Evolutionary conservation across 257 asterid genomes (phyloP).

Genomic region (Solanum corneliomulleri): DNA sequence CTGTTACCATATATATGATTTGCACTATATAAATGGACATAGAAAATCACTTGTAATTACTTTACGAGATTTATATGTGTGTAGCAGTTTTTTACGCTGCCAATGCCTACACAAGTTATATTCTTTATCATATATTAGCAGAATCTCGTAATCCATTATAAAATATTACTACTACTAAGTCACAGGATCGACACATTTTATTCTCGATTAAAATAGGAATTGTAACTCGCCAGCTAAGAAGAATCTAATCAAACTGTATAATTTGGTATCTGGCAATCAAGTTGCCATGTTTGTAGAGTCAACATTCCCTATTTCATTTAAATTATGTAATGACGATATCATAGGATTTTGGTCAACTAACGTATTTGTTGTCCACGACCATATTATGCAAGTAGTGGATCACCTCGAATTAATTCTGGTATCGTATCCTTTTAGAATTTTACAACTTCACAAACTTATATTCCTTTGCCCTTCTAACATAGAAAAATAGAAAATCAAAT

Average conservation of each 20-base stretch:
- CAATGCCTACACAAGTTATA: neutral
- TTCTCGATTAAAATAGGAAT: neutral
- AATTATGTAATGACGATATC: neutral
- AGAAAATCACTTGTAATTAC: neutral
- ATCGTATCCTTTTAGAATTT: conserved; percentile 5
- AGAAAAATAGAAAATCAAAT: neutral
- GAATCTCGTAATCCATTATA: neutral
- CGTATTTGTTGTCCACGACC: neutral
- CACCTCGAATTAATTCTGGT: conserved; percentile 2
- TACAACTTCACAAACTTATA: conserved; percentile 5
- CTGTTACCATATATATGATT: neutral
- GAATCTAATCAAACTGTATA: neutral
- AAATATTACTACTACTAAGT: neutral
- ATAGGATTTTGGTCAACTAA: neutral
- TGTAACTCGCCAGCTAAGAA: neutral
- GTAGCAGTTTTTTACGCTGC: neutral
- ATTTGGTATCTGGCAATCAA: neutral
- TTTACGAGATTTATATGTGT: neutral
- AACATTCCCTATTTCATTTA: neutral
- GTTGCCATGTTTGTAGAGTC: neutral
- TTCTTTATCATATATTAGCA: neutral
- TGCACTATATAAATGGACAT: neutral
- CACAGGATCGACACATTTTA: neutral
- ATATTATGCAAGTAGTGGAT: neutral
- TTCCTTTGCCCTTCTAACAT: conserved; percentile 7